Evolutionary conservation across 345 rosid species (phyloP), one percentile per base, ranked within the genome.

Genomic region (Conringia planisiliqua): DNA sequence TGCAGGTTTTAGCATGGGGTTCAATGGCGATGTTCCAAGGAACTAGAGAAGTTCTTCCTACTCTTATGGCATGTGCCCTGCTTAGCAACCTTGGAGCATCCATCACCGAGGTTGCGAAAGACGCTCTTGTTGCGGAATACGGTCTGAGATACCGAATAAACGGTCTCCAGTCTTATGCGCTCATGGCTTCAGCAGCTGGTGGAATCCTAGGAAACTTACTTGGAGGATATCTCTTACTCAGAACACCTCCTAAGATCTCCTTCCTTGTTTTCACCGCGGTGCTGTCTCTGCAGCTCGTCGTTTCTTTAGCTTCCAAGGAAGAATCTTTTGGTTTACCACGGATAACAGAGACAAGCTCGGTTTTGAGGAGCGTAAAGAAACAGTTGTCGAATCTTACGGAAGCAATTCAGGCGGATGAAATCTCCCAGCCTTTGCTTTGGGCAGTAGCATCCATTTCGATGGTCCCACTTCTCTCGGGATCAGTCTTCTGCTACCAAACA

Each of bases 1-100:
- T 90, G 76, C 97, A 93, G 96, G 79, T 89, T 16, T 48, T 93
- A 68, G 85, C 96, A 14, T 93, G 98, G 98, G 94, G 90, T n/a
- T 74, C 85, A 20, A 68, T 93, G 80, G 94, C 89, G 22, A 71
- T 86, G 59, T 82, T 81, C 47, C 96, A 85, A 32, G 78, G 77
- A 76, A 88, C 88, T 32, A 73, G 86, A 30, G 73, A 81, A 77
- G 85, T 85, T 36, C 94, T 91, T 83, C 89, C 91, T 17, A 77
- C 72, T 38, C 84, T 91, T n/a, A 58, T 93, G 74, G 82, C 86
- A 12, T 86, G 79, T 81, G 90, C 83, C 27, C 80, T 93, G 59
- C 83, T 91, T 4, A 78, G 98, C 70, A 93, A 93, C 79, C 80
- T 88, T 10, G 98, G 98, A 9, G 96, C 96, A 52, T 88, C 98